A percentile compares a stretch with the other conserved stretches of the same genome.
These are phyloP conservation scores for Malus hybrid DNA, from an alignment of 331 rosid species.

Conservation along the genomic window DNA sequence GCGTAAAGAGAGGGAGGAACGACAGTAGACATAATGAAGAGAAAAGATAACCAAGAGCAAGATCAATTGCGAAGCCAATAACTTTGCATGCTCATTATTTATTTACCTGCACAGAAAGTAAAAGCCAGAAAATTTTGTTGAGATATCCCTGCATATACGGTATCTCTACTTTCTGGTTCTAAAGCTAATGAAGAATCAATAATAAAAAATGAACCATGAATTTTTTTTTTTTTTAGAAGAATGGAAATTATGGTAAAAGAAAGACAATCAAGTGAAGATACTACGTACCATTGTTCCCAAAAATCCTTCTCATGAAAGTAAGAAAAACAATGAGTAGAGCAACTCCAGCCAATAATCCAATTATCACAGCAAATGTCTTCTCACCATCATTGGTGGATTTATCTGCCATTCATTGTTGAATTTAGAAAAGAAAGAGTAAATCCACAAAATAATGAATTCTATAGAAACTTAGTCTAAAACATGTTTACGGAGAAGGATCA, in stretches of 20 bases:
- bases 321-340: constrained; percentile 63
- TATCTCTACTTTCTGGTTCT: neutral
- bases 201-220: neutral
- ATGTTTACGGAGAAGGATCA: neutral
- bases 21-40: constrained; percentile 20
- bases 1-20: neutral
- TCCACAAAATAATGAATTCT: neutral
- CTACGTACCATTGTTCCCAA: constrained; percentile 41
- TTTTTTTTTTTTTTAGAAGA: no score
- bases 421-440: neutral
- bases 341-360: constrained; percentile 73
- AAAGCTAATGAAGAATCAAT: neutral
- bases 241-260: no score
- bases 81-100: neutral
- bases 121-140: neutral
- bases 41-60: neutral
- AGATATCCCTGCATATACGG: neutral
- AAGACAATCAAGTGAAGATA: neutral
- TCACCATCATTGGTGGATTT: constrained; percentile 40
- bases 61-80: constrained; percentile 2
- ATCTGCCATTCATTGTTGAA: constrained; percentile 24
- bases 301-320: constrained; percentile 54
- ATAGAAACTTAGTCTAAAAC: neutral
- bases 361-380: constrained; percentile 73
- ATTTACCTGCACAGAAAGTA: constrained; percentile 15